Evolutionary conservation across 2,329 filamentous ascomycete genomes (phyloP).

Genomic region (Lasiodiplodia sp.): DNA sequence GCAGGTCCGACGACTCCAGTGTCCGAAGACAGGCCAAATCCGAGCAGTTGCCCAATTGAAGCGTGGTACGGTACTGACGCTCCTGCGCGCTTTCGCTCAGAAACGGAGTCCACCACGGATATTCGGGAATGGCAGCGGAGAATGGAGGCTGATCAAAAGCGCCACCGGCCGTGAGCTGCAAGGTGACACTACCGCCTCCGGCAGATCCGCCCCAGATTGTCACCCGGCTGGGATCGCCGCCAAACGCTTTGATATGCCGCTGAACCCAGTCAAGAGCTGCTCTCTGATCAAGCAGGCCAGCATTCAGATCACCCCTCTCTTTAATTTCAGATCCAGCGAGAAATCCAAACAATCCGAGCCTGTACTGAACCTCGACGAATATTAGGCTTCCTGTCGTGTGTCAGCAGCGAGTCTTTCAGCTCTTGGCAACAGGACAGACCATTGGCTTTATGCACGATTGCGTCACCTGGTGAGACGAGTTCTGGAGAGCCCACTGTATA

Average conservation of each 20-base stretch:
- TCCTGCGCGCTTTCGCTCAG: conserved; percentile 34
- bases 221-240: conserved; percentile 65
- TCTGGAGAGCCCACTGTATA: conserved; percentile 15
- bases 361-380: conserved; percentile 69
- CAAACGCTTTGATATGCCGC: conserved; percentile 58
- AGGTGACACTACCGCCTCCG: conserved; percentile 63
- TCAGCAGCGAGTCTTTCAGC: conserved; percentile 39
- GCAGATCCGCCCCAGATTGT: conserved; percentile 69
- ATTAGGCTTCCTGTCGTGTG: conserved; percentile 54
- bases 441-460: conserved; percentile 23
- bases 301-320: conserved; percentile 64
- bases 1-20: conserved; percentile 41
- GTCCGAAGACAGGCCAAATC: conserved; percentile 40
- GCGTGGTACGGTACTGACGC: conserved; percentile 38
- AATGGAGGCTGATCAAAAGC: conserved; percentile 49
- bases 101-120: conserved; percentile 32
- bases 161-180: conserved; percentile 49
- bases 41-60: conserved; percentile 35
- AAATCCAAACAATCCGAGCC: conserved; percentile 69
- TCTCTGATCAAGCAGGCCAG: conserved; percentile 69
- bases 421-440: neutral
- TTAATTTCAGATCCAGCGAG: conserved; percentile 65
- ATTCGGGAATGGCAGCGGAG: conserved; percentile 50
- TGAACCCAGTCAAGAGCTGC: conserved; percentile 68
- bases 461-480: conserved; percentile 10